A percentile compares a stretch with the other conserved stretches of the same genome.
phyloP scores from a whole-genome alignment of 116 monocot species.

The Iris pallida region DNA sequence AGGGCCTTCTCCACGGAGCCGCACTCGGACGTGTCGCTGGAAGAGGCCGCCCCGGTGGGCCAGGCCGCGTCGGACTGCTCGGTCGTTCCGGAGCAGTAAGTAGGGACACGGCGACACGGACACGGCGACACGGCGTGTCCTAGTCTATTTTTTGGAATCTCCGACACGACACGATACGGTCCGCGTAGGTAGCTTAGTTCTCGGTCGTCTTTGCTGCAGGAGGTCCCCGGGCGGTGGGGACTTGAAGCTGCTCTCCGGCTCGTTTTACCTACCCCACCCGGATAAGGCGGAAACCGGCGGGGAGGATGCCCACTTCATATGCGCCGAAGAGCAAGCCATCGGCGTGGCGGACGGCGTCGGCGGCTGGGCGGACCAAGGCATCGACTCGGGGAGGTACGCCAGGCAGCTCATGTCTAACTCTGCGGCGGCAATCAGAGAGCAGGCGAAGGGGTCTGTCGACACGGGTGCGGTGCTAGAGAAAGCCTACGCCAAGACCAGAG shows the following conservation, averaged over 20 bases:
- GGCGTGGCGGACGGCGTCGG: slow-evolving; percentile 89
- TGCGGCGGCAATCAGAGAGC: slow-evolving; percentile 39
- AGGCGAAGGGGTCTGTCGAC: slow-evolving; percentile 54
- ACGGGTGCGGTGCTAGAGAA: slow-evolving; percentile 48
- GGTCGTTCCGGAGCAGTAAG: too few relatives aligned
- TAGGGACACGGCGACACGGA: too few relatives aligned
- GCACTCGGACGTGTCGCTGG: too few relatives aligned
- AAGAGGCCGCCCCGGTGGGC: too few relatives aligned
- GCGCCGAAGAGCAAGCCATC: slow-evolving; percentile 44
- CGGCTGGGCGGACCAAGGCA: slow-evolving; percentile 68
- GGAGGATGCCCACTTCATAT: slow-evolving; percentile 79
- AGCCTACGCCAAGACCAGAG: slow-evolving; percentile 18
- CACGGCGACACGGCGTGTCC: too few relatives aligned
- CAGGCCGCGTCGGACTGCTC: too few relatives aligned
- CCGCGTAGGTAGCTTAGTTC: background rate
- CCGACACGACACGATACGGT: background rate
- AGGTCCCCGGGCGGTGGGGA: slow-evolving; percentile 10
- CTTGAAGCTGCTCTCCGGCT: slow-evolving; percentile 60
- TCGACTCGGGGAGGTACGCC: slow-evolving; percentile 69
- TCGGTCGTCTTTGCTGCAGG: slow-evolving; percentile 11
- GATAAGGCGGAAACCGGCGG: slow-evolving; percentile 74
- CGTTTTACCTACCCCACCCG: slow-evolving; percentile 78
- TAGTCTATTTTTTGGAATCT: background rate
- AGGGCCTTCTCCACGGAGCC: too few relatives aligned
- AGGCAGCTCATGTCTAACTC: slow-evolving; percentile 68